Evolutionary conservation across 768 basidiomycete genomes (phyloP).

Genomic region (Hebeloma cylindrosporum): DNA sequence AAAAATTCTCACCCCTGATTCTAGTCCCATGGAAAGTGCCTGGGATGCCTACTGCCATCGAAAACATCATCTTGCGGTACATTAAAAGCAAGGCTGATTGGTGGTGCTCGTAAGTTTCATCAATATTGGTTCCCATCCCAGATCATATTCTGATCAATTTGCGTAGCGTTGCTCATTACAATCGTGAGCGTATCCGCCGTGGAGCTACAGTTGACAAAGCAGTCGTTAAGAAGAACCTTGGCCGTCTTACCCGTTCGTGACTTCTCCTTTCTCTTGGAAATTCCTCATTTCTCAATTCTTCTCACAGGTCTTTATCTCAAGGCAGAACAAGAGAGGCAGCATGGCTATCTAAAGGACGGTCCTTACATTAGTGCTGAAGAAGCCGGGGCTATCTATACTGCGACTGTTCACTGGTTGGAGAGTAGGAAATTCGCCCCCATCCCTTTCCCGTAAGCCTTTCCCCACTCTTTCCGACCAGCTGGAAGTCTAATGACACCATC

Average conservation of each 20-base stretch:
- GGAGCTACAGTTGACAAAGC: conserved; percentile 98
- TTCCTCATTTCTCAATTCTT: conserved; percentile 8
- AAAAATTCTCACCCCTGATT: conserved; percentile 4
- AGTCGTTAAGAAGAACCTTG: conserved; percentile 98
- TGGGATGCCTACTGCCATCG: conserved; percentile 98
- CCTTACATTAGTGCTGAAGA: conserved; percentile 99
- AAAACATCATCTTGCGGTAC: conserved; percentile 98
- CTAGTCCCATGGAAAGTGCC: conserved; percentile 98
- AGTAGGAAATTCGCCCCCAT: conserved; percentile 98
- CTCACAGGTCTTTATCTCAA: conserved; percentile 82
- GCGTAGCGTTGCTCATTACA: conserved; percentile 88
- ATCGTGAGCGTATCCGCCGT: conserved; percentile 94
- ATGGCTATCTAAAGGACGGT: conserved; percentile 98
- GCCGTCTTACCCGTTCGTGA: conserved; percentile 85
- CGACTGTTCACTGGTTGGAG: conserved; percentile 98
- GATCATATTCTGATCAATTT: conserved; percentile 1
- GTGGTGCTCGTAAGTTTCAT: conserved; percentile 91
- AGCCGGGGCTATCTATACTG: conserved; percentile 97
- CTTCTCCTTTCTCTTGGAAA: background rate
- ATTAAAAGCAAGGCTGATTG: conserved; percentile 99
- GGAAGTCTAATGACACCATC: background rate
- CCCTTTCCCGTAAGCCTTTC: conserved; percentile 81
- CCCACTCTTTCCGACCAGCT: background rate
- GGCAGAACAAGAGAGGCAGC: conserved; percentile 98
- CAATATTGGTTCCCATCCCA: background rate